Evolutionary conservation across 2,329 filamentous ascomycete genomes (phyloP), one percentile per base, ranked within the genome.

Genomic region (Colletotrichum trifolii): DNA sequence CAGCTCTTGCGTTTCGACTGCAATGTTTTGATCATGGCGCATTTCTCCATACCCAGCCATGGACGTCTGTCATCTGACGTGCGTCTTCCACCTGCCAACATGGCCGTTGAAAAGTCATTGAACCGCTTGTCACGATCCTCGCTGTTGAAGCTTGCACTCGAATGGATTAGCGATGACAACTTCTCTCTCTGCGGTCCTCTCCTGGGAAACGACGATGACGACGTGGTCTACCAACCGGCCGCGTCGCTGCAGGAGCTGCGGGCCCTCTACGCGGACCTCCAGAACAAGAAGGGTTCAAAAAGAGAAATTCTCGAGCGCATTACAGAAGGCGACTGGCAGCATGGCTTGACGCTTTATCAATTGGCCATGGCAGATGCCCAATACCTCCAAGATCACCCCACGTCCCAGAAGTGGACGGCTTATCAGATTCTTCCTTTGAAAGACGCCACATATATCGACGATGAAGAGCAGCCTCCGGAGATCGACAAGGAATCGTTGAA

Each of bases 101-200:
- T 86, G 49, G 82, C 88, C 36, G 85, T 93, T 53, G 75, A 85
- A 68, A 93, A 91, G 75, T 83, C 86, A 45, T 83, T 97, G 53
- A 85, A 82, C 66, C 89, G 89, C 59, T 84, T 96, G 15, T 91
- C 92, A 2, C 89, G 93, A 54, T 81, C 89, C 50, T 88, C 91
- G 0, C 85, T 97, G 25, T 79, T 96, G 34, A 86, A 88, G 0
- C 84, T 97, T 8, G 91, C 86, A 1, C 83, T 94, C 25, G 85
- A 91, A 78, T 97, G 93, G 93, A 87, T 96, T 3, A 87, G 90
- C 62, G 86, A 90, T 53, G 81, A 83, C 68, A 89, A 91, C 68
- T 81, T 88, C 45, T 77, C 83, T 5, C 80, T 85, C 15, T 89
- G 86, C 47, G 81, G 81, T 1, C 91, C 91, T 2, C 0, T 88